Evolutionary conservation across 164 flowering plant genomes (phyloP).

Genomic region (Stephania yunnanensis): DNA sequence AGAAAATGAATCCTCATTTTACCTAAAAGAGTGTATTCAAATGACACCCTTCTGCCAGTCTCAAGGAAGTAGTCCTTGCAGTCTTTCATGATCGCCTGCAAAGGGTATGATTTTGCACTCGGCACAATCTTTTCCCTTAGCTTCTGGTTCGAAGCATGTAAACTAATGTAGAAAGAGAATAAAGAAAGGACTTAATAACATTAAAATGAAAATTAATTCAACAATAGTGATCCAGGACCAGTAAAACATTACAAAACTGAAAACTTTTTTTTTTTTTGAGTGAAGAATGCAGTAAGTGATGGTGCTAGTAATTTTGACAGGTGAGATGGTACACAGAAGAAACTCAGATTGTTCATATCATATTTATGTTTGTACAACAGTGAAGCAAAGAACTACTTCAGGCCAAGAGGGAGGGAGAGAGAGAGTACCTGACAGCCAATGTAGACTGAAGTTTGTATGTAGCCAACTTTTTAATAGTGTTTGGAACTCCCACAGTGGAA

Average conservation of each 20-base stretch:
- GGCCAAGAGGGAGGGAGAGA: not conserved
- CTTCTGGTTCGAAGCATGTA: conserved; percentile 94
- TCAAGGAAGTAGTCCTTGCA: conserved; percentile 76
- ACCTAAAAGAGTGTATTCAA: conserved; percentile 95
- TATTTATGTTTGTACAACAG: not conserved
- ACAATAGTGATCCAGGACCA: not conserved
- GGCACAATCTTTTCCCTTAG: conserved; percentile 88
- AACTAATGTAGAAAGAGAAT: conserved; percentile 34
- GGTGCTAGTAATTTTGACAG: too few species aligned
- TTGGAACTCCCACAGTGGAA: conserved; percentile 98
- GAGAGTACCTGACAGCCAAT: conserved; percentile 77
- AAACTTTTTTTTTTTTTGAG: too few species aligned
- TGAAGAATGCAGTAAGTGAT: not conserved
- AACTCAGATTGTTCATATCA: not conserved
- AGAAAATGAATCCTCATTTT: conserved; percentile 4
- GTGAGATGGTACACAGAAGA: not conserved
- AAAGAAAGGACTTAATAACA: not conserved
- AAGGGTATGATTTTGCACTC: conserved; percentile 85
- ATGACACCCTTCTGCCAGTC: conserved; percentile 77
- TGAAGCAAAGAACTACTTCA: not conserved
- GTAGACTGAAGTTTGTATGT: conserved; percentile 94
- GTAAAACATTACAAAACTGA: not conserved
- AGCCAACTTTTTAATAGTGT: conserved; percentile 84
- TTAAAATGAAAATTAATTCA: not conserved
- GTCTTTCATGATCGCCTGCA: conserved; percentile 89